Evolutionary conservation across 2,329 filamentous ascomycete species (phyloP).

Genomic region (Cercospora citrullina): DNA sequence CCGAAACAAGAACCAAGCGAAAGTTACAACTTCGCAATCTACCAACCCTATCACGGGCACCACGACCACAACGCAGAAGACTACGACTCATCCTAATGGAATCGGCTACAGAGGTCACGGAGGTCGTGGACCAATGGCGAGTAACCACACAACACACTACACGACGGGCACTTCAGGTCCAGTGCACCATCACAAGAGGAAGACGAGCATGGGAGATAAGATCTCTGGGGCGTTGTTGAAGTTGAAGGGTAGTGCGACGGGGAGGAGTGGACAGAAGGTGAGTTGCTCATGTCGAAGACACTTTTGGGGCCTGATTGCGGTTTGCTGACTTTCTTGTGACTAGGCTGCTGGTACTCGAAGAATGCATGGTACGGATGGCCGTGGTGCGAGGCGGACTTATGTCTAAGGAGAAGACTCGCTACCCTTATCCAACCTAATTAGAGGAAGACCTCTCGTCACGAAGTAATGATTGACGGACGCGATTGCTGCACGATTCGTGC

Average conservation of each 20-base stretch:
- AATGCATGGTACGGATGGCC: conserved; percentile 41
- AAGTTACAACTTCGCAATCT: conserved; percentile 45
- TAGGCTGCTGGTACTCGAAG: conserved; percentile 36
- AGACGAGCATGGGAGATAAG: conserved; percentile 70
- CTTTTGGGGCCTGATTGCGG: too few relatives aligned
- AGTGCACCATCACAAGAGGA: conserved; percentile 65
- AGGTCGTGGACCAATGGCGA: conserved; percentile 29
- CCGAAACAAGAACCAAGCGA: conserved; percentile 46
- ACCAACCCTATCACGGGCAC: conserved; percentile 44
- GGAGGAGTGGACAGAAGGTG: conserved; percentile 70
- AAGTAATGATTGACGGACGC: not conserved
- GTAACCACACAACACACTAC: conserved; percentile 28
- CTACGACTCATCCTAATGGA: conserved; percentile 35
- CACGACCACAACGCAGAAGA: conserved; percentile 42
- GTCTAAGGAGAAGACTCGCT: not conserved
- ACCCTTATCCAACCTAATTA: too few relatives aligned
- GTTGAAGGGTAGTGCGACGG: conserved; percentile 68
- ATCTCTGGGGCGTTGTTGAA: conserved; percentile 73
- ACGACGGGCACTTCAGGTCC: conserved; percentile 40
- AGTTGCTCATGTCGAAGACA: too few relatives aligned
- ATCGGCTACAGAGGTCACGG: conserved; percentile 31
- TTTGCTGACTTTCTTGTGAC: too few relatives aligned
- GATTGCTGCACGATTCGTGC: not conserved
- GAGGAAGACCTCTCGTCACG: too few relatives aligned
- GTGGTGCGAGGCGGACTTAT: conserved; percentile 22